These are phyloP conservation scores for Vanrija humicola DNA, from an alignment of 1,284 basidiomycete species.

Conservation along the genomic window DNA sequence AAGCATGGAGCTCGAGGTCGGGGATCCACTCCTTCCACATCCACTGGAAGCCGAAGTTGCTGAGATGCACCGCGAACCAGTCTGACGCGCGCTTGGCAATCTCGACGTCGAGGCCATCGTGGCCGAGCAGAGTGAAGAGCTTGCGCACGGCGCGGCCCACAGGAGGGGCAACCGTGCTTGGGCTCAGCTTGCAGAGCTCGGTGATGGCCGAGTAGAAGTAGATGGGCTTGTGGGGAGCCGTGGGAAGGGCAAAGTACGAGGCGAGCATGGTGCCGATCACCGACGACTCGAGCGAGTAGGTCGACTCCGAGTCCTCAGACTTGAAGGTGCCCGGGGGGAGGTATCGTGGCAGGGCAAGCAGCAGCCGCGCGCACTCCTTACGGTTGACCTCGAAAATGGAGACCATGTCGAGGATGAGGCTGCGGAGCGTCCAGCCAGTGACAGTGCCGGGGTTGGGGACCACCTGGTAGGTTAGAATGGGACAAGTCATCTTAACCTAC, in stretches of 20 bases:
- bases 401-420: constrained; percentile 73
- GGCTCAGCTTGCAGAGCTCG: constrained; percentile 88
- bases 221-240: constrained; percentile 68
- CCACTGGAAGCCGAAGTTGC: constrained; percentile 98
- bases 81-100: constrained; percentile 75
- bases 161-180: constrained; percentile 86
- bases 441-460: constrained; percentile 70
- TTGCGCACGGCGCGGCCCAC: constrained; percentile 92
- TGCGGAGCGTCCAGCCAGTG: constrained; percentile 73
- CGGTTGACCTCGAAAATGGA: constrained; percentile 94
- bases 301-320: constrained; percentile 34
- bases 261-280: constrained; percentile 61
- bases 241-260: constrained; percentile 70
- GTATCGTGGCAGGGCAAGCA: constrained; percentile 87
- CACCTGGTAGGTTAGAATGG: constrained; percentile 29
- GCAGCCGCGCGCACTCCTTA: constrained; percentile 83
- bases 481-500: constrained; percentile 46
- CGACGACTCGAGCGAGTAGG: constrained; percentile 44
- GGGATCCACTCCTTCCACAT: constrained; percentile 99
- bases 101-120: constrained; percentile 79
- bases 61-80: constrained; percentile 95
- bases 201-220: constrained; percentile 88
- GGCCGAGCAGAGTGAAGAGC: constrained; percentile 65
- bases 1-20: constrained; percentile 64
- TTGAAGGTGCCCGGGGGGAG: constrained; percentile 73